Conservation (phyloP, 768 basidiomycete genomes). For the Pleurotus eryngii region DNA sequence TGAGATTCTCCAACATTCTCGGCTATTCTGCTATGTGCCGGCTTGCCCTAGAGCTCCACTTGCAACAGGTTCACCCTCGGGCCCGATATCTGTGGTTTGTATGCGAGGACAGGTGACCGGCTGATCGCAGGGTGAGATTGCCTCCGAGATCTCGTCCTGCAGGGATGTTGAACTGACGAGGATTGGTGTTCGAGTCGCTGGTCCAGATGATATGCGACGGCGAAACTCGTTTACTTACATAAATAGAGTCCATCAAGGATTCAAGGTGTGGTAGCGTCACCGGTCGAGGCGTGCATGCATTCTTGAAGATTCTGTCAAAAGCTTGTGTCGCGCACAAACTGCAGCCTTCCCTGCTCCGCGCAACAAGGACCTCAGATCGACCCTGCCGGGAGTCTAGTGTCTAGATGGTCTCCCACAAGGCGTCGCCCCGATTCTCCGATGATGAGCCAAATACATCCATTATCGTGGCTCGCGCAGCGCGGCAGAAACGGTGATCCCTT, state of each 20-base stretch:
- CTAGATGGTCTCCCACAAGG: neutral
- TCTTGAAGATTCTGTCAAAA: neutral
- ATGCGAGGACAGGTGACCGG: too few species aligned
- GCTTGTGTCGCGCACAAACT: neutral
- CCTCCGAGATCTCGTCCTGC: too few species aligned
- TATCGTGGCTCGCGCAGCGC: neutral
- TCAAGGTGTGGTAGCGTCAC: neutral
- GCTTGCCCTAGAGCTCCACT: too few species aligned
- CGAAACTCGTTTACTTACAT: neutral
- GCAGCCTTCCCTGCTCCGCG: neutral
- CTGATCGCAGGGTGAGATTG: too few species aligned
- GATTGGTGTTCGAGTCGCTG: too few species aligned
- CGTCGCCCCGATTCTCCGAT: slow-evolving; percentile 6
- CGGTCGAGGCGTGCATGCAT: neutral
- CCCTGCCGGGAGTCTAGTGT: neutral
- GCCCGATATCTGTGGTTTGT: too few species aligned
- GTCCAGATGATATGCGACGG: neutral
- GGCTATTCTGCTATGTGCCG: too few species aligned
- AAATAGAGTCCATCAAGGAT: neutral
- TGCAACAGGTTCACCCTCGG: too few species aligned
- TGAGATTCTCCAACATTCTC: too few species aligned
- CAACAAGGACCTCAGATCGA: neutral
- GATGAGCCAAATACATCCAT: neutral
- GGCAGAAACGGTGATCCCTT: neutral
- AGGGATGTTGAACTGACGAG: too few species aligned